phyloP scores from a whole-genome alignment of 176 grass and related monocot genomes.

The Triticum monococcum region DNA sequence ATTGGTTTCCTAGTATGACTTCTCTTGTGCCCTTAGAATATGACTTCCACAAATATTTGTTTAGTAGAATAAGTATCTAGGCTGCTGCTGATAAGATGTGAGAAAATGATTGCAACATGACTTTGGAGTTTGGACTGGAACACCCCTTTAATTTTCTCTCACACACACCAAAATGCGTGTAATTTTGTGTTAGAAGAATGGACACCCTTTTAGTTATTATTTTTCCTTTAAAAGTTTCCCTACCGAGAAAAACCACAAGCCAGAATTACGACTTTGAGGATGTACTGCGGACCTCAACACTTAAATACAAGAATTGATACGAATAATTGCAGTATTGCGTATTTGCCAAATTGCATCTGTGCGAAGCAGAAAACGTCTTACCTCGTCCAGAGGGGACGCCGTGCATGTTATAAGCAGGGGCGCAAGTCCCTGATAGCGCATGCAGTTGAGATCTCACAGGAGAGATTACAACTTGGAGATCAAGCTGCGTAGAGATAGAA shows the following conservation, averaged over 20 bases:
- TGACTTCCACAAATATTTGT: not conserved
- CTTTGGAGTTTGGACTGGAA: not conserved
- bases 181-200: not conserved
- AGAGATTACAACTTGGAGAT: no score
- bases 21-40: conserved; percentile 28
- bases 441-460: no score
- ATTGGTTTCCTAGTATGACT: conserved; percentile 94
- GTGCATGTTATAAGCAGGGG: no score
- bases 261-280: not conserved
- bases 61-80: not conserved
- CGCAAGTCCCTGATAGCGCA: no score
- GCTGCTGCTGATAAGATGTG: not conserved
- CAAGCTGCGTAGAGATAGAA: no score
- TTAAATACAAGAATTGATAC: conserved; percentile 3
- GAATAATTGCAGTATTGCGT: conserved; percentile 5
- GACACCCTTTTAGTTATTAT: not conserved
- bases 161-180: not conserved
- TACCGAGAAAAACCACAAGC: not conserved
- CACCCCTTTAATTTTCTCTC: not conserved
- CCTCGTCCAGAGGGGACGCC: no score
- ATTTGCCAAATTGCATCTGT: conserved; percentile 20
- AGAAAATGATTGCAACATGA: not conserved
- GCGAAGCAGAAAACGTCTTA: no score
- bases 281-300: not conserved
- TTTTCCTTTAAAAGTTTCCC: conserved; percentile 12